Evolutionary conservation across 495 filamentous ascomycete species (phyloP).

Genomic region (Aspergillus indologenus): DNA sequence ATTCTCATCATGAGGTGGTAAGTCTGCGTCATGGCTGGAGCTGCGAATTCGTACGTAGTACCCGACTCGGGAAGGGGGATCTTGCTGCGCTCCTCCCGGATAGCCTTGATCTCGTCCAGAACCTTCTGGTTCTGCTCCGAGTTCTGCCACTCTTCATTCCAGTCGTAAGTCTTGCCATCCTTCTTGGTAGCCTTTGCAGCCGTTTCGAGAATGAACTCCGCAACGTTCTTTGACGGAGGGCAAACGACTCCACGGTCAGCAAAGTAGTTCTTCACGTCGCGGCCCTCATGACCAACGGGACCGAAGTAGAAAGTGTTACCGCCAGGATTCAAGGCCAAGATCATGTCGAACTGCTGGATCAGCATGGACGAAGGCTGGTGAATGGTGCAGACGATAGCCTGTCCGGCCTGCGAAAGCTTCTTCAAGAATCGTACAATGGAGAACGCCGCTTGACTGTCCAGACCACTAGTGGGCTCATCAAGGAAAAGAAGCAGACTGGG

Average conservation of each 20-base stretch:
- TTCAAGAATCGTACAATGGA: conserved; percentile 81
- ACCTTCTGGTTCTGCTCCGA: conserved; percentile 53
- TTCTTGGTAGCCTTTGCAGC: conserved; percentile 57
- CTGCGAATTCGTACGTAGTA: conserved; percentile 59
- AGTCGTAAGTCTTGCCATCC: conserved; percentile 56
- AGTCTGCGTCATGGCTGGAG: conserved; percentile 57
- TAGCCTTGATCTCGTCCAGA: conserved; percentile 57
- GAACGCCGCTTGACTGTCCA: conserved; percentile 81
- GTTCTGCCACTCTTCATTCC: conserved; percentile 69
- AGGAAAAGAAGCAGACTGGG: conserved; percentile 78
- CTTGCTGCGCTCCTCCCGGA: conserved; percentile 55
- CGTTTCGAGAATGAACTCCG: conserved; percentile 83
- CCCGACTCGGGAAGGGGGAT: conserved; percentile 36
- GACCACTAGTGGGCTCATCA: conserved; percentile 77
- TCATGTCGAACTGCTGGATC: conserved; percentile 74
- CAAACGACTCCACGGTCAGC: conserved; percentile 57
- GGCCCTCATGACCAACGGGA: conserved; percentile 61
- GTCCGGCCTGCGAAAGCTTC: conserved; percentile 74
- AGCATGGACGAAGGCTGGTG: conserved; percentile 72
- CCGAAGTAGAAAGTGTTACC: conserved; percentile 76
- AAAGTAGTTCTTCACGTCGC: conserved; percentile 64
- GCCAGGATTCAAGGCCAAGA: conserved; percentile 66
- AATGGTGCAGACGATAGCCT: conserved; percentile 79
- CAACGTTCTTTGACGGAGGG: conserved; percentile 67
- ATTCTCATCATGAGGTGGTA: conserved; percentile 60